Evolutionary conservation across 441 rosid genomes (phyloP), one percentile per base, ranked within the genome.

Genomic region (Gossypium laxum): DNA sequence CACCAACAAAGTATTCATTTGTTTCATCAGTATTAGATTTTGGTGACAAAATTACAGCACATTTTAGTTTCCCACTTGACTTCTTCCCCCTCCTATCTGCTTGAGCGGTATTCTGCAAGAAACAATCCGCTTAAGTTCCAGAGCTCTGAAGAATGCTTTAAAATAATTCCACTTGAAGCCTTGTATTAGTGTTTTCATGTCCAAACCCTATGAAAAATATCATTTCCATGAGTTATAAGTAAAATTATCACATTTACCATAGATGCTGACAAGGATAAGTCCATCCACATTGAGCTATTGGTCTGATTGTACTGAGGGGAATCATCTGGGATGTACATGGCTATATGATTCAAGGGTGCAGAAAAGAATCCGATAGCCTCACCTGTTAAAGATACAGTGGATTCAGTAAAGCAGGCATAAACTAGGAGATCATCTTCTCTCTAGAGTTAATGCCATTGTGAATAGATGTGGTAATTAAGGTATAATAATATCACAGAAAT

Each of bases 351-450:
- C 78, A 95, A 74, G 67, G 97, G 89, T 80, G 89, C 85, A 57
- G 92, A 87, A 80, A 86, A 88, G 67, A 77, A 75, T 71, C 99
- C 98, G 68, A 95, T 77, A 58, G 89, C 78, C 30, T 85, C 87
- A 79, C 93, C 99, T 94, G 87, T 63, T 65, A 80, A 79, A 80
- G 26, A 66, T 72, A 72, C 71, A 2, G 30, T 57, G 26, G 47
- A 5, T 18, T 60, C 28, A 71, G 50, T 26, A 14, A 8, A 4
- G 34, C 6, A 14, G 56, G 5, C 41, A 24, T 2, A 41, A 22
- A 65, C 15, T 7, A 66, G 38, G 38, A 47, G 21, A 66, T 5
- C 17, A 24, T 24, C 22, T 65, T 65, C 54, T 24, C 26, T 12
- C 38, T 65, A 14, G 21, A 24, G 22, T 47, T 47, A 24, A 51